A percentile compares a stretch with the other conserved stretches of the same genome.
Conservation (phyloP, 2,329 filamentous ascomycete genomes). For the Pleurostoma richardsiae region DNA sequence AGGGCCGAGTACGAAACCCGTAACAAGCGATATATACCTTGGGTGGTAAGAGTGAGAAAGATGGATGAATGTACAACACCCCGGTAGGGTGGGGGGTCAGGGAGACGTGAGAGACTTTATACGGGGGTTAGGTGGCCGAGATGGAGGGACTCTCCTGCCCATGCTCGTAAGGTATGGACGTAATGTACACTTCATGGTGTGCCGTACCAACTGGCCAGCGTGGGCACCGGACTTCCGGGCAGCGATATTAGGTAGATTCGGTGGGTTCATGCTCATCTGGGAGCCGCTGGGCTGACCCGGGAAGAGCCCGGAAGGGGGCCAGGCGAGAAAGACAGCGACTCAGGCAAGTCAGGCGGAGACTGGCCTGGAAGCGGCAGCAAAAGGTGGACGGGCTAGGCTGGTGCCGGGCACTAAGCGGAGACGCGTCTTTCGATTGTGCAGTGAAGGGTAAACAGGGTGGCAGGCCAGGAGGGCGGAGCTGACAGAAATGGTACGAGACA, state of each 20-base stretch:
- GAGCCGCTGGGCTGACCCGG: no score
- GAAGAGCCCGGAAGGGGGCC: no score
- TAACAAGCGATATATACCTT: no score
- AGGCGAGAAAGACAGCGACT: no score
- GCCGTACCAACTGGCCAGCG: not conserved
- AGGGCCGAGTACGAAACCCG: no score
- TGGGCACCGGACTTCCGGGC: not conserved
- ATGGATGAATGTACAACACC: no score
- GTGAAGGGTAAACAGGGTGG: constrained; percentile 9
- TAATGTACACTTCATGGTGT: no score
- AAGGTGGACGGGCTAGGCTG: not conserved
- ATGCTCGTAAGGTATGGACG: no score
- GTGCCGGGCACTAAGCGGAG: not conserved
- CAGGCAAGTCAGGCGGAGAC: not conserved
- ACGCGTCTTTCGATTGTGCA: not conserved
- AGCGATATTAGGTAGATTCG: not conserved
- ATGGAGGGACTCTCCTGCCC: no score
- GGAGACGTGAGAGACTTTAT: constrained; percentile 7
- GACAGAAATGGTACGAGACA: constrained; percentile 24
- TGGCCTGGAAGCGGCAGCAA: not conserved
- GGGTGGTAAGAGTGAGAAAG: no score
- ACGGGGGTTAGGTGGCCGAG: not conserved
- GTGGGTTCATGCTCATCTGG: not conserved
- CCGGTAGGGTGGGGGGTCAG: constrained; percentile 1
- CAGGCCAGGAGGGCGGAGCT: constrained; percentile 14